Evolutionary conservation across 2,329 filamentous ascomycete species (phyloP).

Genomic region (Fusarium sp.): DNA sequence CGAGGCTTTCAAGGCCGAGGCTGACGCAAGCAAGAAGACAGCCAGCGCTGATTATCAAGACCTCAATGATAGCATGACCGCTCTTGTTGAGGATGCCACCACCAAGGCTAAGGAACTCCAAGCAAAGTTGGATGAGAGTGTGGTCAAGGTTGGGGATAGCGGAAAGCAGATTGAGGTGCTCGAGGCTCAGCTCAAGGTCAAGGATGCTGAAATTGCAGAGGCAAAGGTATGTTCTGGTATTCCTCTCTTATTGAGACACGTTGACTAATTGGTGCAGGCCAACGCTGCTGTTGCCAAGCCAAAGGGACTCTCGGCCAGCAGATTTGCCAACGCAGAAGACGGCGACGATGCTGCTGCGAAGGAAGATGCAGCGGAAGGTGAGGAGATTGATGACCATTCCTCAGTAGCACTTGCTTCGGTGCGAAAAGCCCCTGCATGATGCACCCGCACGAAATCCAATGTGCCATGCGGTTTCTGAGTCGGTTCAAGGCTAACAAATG

Average conservation of each 20-base stretch:
- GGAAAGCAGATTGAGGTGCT: constrained; percentile 61
- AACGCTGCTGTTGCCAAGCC: constrained; percentile 56
- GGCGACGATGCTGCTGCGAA: constrained; percentile 50
- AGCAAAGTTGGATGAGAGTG: constrained; percentile 60
- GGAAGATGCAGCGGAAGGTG: constrained; percentile 63
- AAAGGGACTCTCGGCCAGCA: constrained; percentile 66
- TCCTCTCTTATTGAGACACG: background rate
- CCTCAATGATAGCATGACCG: constrained; percentile 71
- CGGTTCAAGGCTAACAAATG: constrained; percentile 33
- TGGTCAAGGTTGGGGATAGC: constrained; percentile 58
- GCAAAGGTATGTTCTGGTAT: constrained; percentile 59
- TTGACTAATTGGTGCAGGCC: constrained; percentile 50
- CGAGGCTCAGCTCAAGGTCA: constrained; percentile 69
- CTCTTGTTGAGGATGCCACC: constrained; percentile 69
- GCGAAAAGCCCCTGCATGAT: constrained; percentile 64
- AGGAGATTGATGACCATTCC: constrained; percentile 70
- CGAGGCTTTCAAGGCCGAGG: constrained; percentile 62
- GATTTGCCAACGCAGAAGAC: constrained; percentile 60
- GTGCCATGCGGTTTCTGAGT: constrained; percentile 21
- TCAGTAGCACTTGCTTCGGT: constrained; percentile 75
- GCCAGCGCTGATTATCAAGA: constrained; percentile 70
- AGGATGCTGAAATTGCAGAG: constrained; percentile 72
- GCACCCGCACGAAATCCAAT: constrained; percentile 44
- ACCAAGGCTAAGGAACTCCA: constrained; percentile 64
- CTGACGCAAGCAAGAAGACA: constrained; percentile 65